phyloP scores from a whole-genome alignment of 2,329 filamentous ascomycete species.

The Fusarium dimerum region DNA sequence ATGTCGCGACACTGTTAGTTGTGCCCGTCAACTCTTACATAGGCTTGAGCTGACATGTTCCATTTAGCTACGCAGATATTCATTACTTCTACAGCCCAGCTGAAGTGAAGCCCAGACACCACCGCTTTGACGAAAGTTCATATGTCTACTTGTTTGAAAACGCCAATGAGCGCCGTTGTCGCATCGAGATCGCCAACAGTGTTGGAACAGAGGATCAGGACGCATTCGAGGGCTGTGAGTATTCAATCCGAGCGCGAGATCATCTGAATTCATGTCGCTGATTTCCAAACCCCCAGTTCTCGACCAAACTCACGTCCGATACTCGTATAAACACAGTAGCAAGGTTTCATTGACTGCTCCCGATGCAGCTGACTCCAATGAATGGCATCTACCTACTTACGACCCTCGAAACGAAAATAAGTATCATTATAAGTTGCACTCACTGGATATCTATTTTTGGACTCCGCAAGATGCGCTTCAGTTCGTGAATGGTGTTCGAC shows the following conservation, averaged over 20 bases:
- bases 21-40: constrained; percentile 1
- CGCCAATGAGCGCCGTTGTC: constrained; percentile 63
- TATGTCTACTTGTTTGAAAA: constrained; percentile 83
- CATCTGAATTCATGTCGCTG: constrained; percentile 10
- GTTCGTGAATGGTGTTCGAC: constrained; percentile 68
- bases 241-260: constrained; percentile 7
- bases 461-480: constrained; percentile 69
- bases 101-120: constrained; percentile 67
- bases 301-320: constrained; percentile 64
- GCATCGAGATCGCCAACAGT: constrained; percentile 75
- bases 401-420: constrained; percentile 74
- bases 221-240: constrained; percentile 74
- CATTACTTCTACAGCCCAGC: constrained; percentile 79
- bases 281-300: constrained; percentile 52
- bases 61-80: constrained; percentile 69
- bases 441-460: constrained; percentile 79
- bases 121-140: constrained; percentile 77
- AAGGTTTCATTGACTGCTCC: constrained; percentile 69
- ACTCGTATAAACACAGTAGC: constrained; percentile 74
- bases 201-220: constrained; percentile 76
- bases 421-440: constrained; percentile 77
- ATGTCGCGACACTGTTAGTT: constrained; percentile 53
- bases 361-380: constrained; percentile 48
- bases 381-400: constrained; percentile 76
- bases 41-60: background rate